A percentile compares a stretch with the other conserved stretches of the same genome.
These are phyloP conservation scores for Coemansia sp. DNA, from an alignment of 192 early-diverging fungal genomes.

Conservation along the genomic window DNA sequence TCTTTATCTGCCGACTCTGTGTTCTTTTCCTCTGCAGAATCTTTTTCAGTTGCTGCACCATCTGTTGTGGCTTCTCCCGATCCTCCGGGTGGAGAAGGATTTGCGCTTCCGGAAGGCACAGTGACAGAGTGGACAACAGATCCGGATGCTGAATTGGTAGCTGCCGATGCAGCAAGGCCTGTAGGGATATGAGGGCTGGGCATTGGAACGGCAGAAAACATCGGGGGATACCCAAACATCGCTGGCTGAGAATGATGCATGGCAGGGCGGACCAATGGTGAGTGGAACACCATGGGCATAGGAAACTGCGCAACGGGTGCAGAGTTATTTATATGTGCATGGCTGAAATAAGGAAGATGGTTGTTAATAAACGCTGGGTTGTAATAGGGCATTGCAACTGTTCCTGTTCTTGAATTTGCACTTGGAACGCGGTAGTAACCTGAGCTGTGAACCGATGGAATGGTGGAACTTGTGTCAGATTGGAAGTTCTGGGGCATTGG, in stretches of 20 bases:
- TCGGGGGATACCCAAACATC: not conserved
- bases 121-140: not conserved
- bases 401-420: not conserved
- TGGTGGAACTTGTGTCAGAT: not conserved
- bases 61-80: not conserved
- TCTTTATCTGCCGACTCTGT: not conserved
- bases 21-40: not conserved
- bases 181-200: not conserved
- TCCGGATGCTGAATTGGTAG: not conserved
- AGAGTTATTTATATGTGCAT: not conserved
- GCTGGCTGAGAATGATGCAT: not conserved
- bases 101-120: not conserved
- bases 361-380: not conserved
- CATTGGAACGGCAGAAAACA: not conserved
- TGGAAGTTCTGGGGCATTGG: not conserved
- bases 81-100: conserved; percentile 15
- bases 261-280: not conserved
- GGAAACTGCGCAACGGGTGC: not conserved
- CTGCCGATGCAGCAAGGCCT: not conserved
- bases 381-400: not conserved
- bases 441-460: not conserved
- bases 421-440: not conserved
- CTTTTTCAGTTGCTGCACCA: not conserved
- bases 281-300: not conserved
- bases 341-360: not conserved